Percentiles rank a stretch among this genome's conserved stretches.
phyloP scores from a whole-genome alignment of 2,329 filamentous ascomycete species.

The Septoria petroselini region DNA sequence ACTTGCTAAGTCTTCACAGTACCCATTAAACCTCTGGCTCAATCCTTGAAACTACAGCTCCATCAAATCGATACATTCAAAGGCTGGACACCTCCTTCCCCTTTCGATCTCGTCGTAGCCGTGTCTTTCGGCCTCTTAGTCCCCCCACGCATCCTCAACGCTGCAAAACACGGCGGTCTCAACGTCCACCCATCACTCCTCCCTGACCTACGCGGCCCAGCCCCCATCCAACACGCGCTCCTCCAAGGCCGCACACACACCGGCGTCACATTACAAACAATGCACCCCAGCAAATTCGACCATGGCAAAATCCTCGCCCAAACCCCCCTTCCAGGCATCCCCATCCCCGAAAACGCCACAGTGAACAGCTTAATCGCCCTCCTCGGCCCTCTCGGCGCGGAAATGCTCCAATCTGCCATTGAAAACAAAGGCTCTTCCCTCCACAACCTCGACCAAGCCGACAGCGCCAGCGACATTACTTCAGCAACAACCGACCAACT shows the following conservation, averaged over 20 bases:
- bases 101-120: slow-evolving; percentile 73
- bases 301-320: slow-evolving; percentile 72
- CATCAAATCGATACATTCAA: slow-evolving; percentile 80
- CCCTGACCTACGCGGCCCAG: slow-evolving; percentile 72
- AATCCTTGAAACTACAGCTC: slow-evolving; percentile 61
- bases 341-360: slow-evolving; percentile 49
- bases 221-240: slow-evolving; percentile 82
- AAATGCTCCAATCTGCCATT: slow-evolving; percentile 69
- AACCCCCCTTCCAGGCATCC: slow-evolving; percentile 52
- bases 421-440: slow-evolving; percentile 61
- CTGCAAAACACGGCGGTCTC: slow-evolving; percentile 75
- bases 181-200: slow-evolving; percentile 93
- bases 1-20: slow-evolving; percentile 8
- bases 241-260: slow-evolving; percentile 59
- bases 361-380: slow-evolving; percentile 51
- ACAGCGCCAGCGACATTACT: slow-evolving; percentile 18
- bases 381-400: slow-evolving; percentile 63
- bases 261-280: slow-evolving; percentile 82
- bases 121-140: slow-evolving; percentile 94
- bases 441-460: slow-evolving; percentile 47
- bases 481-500: slow-evolving; percentile 31
- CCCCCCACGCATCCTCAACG: slow-evolving; percentile 67
- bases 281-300: slow-evolving; percentile 75
- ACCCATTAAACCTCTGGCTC: slow-evolving; percentile 66
- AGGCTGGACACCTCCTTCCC: slow-evolving; percentile 66